These are phyloP conservation scores for Colletotrichum musicola DNA, from an alignment of 2,329 filamentous ascomycete genomes.

Conservation along the genomic window DNA sequence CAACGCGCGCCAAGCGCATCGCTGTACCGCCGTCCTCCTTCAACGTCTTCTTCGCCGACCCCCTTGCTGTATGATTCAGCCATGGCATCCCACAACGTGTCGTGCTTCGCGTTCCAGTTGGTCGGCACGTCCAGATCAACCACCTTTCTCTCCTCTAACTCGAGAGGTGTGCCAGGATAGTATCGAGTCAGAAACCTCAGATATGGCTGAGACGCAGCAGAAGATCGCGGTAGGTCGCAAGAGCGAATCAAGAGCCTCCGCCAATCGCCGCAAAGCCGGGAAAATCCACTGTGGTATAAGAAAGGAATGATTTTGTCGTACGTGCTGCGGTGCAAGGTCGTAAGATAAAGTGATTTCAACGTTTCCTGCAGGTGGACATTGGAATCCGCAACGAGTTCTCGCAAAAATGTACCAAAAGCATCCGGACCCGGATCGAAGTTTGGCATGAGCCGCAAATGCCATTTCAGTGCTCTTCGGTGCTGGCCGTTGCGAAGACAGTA, in stretches of 20 bases:
- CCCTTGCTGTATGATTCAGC: slow-evolving; percentile 42
- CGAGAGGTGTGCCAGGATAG: slow-evolving; percentile 55
- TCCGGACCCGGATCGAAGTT: slow-evolving; percentile 56
- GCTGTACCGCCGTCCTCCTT: slow-evolving; percentile 64
- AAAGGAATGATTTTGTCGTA: slow-evolving; percentile 67
- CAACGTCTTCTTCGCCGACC: slow-evolving; percentile 54
- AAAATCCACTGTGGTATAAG: slow-evolving; percentile 61
- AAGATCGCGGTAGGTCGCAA: slow-evolving; percentile 56
- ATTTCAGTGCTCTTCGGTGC: slow-evolving; percentile 55
- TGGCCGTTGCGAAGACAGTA: slow-evolving; percentile 56
- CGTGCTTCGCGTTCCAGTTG: slow-evolving; percentile 20
- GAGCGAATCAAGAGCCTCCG: slow-evolving; percentile 55
- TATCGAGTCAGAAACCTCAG: slow-evolving; percentile 62
- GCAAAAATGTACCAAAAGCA: slow-evolving; percentile 59
- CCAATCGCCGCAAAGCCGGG: slow-evolving; percentile 61
- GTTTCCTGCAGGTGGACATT: slow-evolving; percentile 53
- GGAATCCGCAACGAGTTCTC: slow-evolving; percentile 55
- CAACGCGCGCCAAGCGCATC: slow-evolving; percentile 82
- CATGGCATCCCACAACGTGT: slow-evolving; percentile 49
- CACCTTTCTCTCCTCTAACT: slow-evolving; percentile 51
- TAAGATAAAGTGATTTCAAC: slow-evolving; percentile 60
- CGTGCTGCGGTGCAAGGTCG: slow-evolving; percentile 56
- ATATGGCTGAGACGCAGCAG: slow-evolving; percentile 59
- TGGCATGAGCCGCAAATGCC: slow-evolving; percentile 61
- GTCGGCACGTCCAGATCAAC: slow-evolving; percentile 15